phyloP scores from a whole-genome alignment of 345 rosid genomes.

The Citrus sinensis region DVS_A1.0 CM039168.1:22488001-22488500 shows the following conservation, averaged over 20 bases:
- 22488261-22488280: not conserved
- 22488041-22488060: no score
- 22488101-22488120: slow-evolving; percentile 11
- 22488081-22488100: slow-evolving; percentile 45
- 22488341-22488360: not conserved
- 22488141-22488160: slow-evolving; percentile 76
- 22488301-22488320: not conserved
- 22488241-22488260: not conserved
- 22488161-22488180: slow-evolving; percentile 57
- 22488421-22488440: no score
- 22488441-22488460: no score
- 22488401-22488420: no score
- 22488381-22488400: no score
- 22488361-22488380: no score
- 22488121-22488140: slow-evolving; percentile 77
- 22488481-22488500: no score
- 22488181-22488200: slow-evolving; percentile 62
- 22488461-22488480: no score
- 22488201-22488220: slow-evolving; percentile 14
- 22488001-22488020: slow-evolving; percentile 95
- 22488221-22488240: not conserved
- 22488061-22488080: slow-evolving; percentile 62
- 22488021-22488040: slow-evolving; percentile 9
- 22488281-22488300: not conserved
- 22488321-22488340: not conserved